Base-by-base conservation (phyloP, 129 eudicot genomes). In the Arctium lappa region DNA sequence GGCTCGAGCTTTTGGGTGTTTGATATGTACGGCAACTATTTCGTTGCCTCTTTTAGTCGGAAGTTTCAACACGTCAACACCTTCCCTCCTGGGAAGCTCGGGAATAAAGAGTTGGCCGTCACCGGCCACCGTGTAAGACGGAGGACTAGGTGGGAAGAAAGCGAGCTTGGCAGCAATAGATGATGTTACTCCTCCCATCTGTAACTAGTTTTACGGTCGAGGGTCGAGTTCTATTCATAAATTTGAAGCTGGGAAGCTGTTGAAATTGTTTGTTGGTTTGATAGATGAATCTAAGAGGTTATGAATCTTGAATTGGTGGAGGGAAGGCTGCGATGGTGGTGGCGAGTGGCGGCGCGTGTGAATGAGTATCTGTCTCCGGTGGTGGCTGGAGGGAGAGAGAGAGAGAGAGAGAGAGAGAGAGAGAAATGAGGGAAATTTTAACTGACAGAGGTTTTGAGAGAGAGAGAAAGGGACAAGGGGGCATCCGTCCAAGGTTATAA, bases 131-230 rank as follows among this genome's bases (percentile, higher is more conserved):
- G 97, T 93, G 89, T 95, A 95, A 5, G 99, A 95, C 74, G 99
- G 91, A 48, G 99, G 99, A n/a, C 81, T 91, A n/a, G 99, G 99
- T 9, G 99, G 99, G 73, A 91, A 95, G 80, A 95, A 95, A 16
- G 99, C 99, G 81, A 93, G 93, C 86, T 95, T 95, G 42, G 99
- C 99, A 6, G 99, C 99, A 84, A 95, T 93, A 10, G 97, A 95
- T 69, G 99, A 95, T 69, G 99, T 91, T 31, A 95, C 92, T 86
- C 94, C 99, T 30, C 99, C 99, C 99, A 95, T 95, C 66, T 66
- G 78, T 46, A 18, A n/a, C 63, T 22, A 7, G 12, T 33, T 30
- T 36, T 18, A 65, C 16, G 42, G 78, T 66, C 27, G 27, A 22
- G 16, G n/a, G 22, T 31, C 6, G 50, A 2, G 29, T 31, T 65